A percentile compares a stretch with the other conserved stretches of the same genome.
These are phyloP conservation scores for Usnea hakonensis DNA, from an alignment of 495 filamentous ascomycete species.

Conservation along the genomic window DNA sequence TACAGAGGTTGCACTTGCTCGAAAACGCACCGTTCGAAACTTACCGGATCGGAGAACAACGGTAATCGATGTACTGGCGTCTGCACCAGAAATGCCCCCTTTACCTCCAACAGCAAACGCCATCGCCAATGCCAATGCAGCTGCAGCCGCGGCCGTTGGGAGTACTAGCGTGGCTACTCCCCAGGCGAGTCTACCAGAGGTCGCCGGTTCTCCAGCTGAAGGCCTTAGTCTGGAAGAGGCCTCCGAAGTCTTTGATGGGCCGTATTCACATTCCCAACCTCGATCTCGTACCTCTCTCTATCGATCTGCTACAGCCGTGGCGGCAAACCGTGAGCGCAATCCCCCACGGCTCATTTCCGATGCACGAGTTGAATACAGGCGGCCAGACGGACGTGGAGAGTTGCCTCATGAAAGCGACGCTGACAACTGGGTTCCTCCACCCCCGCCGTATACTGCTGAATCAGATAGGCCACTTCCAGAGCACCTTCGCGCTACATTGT, in stretches of 20 bases:
- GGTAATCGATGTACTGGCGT: constrained; percentile 19
- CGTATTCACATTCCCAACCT: constrained; percentile 72
- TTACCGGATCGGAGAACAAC: constrained; percentile 12
- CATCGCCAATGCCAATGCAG: constrained; percentile 13
- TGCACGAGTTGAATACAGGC: constrained; percentile 25
- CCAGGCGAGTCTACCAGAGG: neutral
- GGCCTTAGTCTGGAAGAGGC: constrained; percentile 23
- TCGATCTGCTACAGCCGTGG: constrained; percentile 71
- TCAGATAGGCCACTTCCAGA: constrained; percentile 54
- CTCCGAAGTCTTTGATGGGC: constrained; percentile 44
- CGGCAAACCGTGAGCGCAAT: constrained; percentile 56
- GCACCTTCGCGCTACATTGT: constrained; percentile 32
- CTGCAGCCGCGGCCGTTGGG: neutral
- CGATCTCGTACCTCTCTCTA: constrained; percentile 67
- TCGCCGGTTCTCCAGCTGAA: constrained; percentile 14
- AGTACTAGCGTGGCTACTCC: neutral
- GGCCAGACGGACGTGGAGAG: constrained; percentile 57
- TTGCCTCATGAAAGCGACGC: constrained; percentile 84
- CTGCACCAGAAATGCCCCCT: constrained; percentile 19
- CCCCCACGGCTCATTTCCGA: constrained; percentile 35
- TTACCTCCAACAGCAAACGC: constrained; percentile 20
- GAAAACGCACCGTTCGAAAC: constrained; percentile 51
- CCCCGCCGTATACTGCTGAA: constrained; percentile 75
- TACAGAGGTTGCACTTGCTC: constrained; percentile 72
- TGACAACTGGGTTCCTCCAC: constrained; percentile 88